Evolutionary conservation across 352 stramenopile genomes (phyloP).

Genomic region (Phytophthora macrochlamydospora): DNA sequence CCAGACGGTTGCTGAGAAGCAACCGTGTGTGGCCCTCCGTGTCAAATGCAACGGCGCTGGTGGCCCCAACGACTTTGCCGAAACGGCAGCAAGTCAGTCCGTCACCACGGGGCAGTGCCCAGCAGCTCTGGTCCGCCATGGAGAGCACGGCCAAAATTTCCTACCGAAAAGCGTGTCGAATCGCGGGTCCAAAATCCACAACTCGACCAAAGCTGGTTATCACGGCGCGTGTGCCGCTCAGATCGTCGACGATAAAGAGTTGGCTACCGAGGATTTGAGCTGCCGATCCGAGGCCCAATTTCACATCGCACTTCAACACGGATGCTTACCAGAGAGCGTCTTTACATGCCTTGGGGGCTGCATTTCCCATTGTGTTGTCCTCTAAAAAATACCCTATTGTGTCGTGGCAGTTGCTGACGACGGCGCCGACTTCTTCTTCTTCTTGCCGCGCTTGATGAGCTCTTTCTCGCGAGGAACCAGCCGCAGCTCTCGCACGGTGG

Average conservation of each 20-base stretch:
- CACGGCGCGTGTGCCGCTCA: neutral
- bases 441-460: slow-evolving; percentile 46
- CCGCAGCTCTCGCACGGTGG: slow-evolving; percentile 80
- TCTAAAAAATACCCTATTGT: slow-evolving; percentile 21
- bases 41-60: no score
- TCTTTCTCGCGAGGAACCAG: slow-evolving; percentile 78
- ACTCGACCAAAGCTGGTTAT: no score
- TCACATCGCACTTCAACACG: neutral
- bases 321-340: neutral
- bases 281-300: neutral
- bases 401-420: neutral
- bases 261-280: neutral
- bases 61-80: no score
- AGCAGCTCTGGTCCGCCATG: no score
- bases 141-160: no score
- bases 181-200: no score
- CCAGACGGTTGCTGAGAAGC: no score
- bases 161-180: no score
- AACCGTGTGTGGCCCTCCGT: no score
- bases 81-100: no score
- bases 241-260: neutral
- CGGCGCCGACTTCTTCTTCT: slow-evolving; percentile 13
- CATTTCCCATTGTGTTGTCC: neutral
- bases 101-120: no score
- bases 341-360: slow-evolving; percentile 4